Evolutionary conservation across 2,329 filamentous ascomycete species (phyloP).

Genomic region (Penicillium sp.): DNA sequence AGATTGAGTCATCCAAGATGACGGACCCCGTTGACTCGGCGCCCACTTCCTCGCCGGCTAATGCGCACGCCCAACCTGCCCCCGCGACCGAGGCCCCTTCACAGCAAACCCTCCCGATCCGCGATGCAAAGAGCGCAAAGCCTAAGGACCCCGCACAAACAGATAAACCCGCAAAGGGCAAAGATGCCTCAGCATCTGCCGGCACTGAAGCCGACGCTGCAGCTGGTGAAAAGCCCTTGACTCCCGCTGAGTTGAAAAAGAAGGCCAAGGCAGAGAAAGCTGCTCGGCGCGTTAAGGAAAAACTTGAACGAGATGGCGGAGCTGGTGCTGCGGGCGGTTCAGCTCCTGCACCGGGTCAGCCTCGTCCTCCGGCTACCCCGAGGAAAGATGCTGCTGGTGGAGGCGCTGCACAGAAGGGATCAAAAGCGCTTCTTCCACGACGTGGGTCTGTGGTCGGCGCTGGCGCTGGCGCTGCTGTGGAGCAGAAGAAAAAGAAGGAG

Average conservation of each 20-base stretch:
- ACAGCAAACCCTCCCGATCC: slow-evolving; percentile 26
- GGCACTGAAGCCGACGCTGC: slow-evolving; percentile 22
- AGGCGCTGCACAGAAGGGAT: slow-evolving; percentile 32
- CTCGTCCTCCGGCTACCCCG: slow-evolving; percentile 21
- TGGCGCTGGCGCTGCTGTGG: slow-evolving; percentile 36
- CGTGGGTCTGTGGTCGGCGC: slow-evolving; percentile 41
- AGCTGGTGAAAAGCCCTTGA: slow-evolving; percentile 37
- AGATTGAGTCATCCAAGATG: slow-evolving; percentile 28
- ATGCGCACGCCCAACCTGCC: slow-evolving; percentile 19
- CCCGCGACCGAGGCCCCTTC: slow-evolving; percentile 17
- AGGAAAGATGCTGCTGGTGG: slow-evolving; percentile 34
- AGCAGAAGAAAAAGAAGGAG: slow-evolving; percentile 59
- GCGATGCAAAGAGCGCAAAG: slow-evolving; percentile 25
- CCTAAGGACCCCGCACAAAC: slow-evolving; percentile 19
- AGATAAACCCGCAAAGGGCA: slow-evolving; percentile 24
- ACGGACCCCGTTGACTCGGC: slow-evolving; percentile 26
- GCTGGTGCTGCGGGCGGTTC: slow-evolving; percentile 41
- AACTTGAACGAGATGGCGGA: slow-evolving; percentile 53
- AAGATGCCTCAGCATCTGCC: slow-evolving; percentile 23
- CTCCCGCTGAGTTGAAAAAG: slow-evolving; percentile 77
- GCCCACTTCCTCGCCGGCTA: slow-evolving; percentile 15
- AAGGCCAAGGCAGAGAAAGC: slow-evolving; percentile 89
- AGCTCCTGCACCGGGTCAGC: slow-evolving; percentile 35
- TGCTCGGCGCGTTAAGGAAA: slow-evolving; percentile 74
- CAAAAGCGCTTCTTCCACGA: slow-evolving; percentile 31